Evolutionary conservation across 805 yeast species (phyloP).

Genomic region (Debaryomyces maramus): DNA sequence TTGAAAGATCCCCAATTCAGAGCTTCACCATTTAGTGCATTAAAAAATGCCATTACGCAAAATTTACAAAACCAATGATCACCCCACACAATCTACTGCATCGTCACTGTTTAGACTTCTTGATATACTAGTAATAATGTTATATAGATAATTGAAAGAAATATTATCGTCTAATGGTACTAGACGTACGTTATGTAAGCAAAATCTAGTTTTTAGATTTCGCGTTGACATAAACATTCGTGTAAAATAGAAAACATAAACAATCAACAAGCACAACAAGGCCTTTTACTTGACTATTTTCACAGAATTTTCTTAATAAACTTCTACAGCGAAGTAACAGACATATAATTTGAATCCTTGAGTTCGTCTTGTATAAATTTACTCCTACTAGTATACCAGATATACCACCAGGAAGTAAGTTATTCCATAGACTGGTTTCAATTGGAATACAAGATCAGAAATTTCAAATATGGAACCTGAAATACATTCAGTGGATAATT

Average conservation of each 20-base stretch:
- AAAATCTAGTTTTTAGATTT: not conserved
- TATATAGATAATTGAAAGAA: too few relatives aligned
- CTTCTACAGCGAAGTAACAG: too few relatives aligned
- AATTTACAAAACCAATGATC: constrained; percentile 10
- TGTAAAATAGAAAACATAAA: constrained; percentile 1
- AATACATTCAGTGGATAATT: not conserved
- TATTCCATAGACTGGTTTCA: not conserved
- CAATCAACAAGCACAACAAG: not conserved
- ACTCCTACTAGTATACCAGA: too few relatives aligned
- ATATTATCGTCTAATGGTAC: too few relatives aligned
- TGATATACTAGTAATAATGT: too few relatives aligned
- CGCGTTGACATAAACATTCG: not conserved
- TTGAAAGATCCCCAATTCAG: constrained; percentile 56
- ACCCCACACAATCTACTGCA: too few relatives aligned
- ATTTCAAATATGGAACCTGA: not conserved
- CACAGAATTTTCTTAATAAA: too few relatives aligned
- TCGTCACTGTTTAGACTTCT: too few relatives aligned
- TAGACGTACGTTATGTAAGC: not conserved
- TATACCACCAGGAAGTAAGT: too few relatives aligned
- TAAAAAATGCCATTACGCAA: constrained; percentile 52
- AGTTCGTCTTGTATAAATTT: too few relatives aligned
- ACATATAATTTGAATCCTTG: too few relatives aligned
- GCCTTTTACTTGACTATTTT: too few relatives aligned
- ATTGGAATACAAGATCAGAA: not conserved
- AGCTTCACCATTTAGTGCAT: constrained; percentile 61